Evolutionary conservation across 441 rosid genomes (phyloP).

Genomic region (Hura crepitans): DNA sequence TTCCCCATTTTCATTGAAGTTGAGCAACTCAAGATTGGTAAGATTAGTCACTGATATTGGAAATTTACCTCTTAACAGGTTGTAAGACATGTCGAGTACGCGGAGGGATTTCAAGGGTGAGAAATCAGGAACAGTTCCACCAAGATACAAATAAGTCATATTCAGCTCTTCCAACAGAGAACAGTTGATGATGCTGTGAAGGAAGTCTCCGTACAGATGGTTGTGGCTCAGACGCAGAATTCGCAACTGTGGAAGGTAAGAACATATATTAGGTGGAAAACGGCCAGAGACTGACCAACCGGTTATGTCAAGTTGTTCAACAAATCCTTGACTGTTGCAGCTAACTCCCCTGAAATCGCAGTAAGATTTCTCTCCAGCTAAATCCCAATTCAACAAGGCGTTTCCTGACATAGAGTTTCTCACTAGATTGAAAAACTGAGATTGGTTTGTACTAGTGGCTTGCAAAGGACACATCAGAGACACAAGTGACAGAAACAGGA

Average conservation of each 20-base stretch:
- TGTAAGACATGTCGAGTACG: constrained; percentile 72
- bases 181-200: constrained; percentile 52
- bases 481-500: constrained; percentile 26
- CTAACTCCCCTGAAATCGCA: constrained; percentile 68
- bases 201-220: constrained; percentile 51
- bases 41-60: constrained; percentile 74
- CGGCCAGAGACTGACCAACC: constrained; percentile 60
- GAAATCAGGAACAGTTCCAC: constrained; percentile 63
- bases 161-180: constrained; percentile 67
- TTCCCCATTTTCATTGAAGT: constrained; percentile 62
- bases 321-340: constrained; percentile 58
- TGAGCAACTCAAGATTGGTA: constrained; percentile 54
- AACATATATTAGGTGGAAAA: constrained; percentile 59
- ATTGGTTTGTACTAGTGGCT: constrained; percentile 35
- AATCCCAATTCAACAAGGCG: constrained; percentile 56
- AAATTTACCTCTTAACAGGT: constrained; percentile 63
- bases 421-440: constrained; percentile 60
- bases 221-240: constrained; percentile 65
- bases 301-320: constrained; percentile 50
- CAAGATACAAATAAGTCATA: constrained; percentile 40
- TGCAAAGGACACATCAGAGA: constrained; percentile 25
- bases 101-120: constrained; percentile 57
- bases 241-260: constrained; percentile 60
- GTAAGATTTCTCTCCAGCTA: constrained; percentile 31
- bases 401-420: constrained; percentile 55